Evolutionary conservation across 2,329 filamentous ascomycete species (phyloP), one percentile per base, ranked within the genome.

Genomic region (Aspergillus ibericus): DNA sequence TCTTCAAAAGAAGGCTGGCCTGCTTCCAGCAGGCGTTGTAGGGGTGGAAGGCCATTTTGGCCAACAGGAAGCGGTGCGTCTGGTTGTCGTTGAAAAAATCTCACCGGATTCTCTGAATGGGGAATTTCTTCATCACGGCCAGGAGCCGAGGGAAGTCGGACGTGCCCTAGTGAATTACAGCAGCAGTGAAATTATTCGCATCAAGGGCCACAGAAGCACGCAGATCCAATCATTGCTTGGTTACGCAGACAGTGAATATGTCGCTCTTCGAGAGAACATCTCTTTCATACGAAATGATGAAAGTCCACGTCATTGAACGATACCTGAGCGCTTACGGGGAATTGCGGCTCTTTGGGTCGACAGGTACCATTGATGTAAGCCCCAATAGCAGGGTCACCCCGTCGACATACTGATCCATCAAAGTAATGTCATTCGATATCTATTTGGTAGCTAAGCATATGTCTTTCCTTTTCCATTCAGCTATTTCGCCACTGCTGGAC

Each of bases 211-310:
- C 64, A 87, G 90, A 72, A 96, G 92, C 71, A 85, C 82, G 5
- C 89, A 96, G 72, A 97, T 99, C 63, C 82, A 87, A 49, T 82
- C 83, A 9, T 79, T 95, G 46, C 78, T 99, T 32, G 95, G 93
- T 3, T 99, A 97, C 76, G 91, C 92, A 18, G 93, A 97, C 73
- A 96, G 90, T 70, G 92, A 98, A 77, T 97, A 98, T 77, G 89
- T 98, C 40, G 93, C 92, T 9, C 82, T 95, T 69, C 82, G 92
- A 62, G 92, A 96, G 74, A 93, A 96, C 67, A 88, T 97, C 62
- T 92, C 91, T 46, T 87, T 96, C 66, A 88, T 90, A 44, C 68
- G 67, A 38, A 61, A 61, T 2, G 68, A 72, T 13, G 67, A 70
- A 47, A 34, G 48, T 5, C 15, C 29, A 36, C 52, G 46, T 22